These are phyloP conservation scores for Euphrasia confusa DNA, from an alignment of 257 asterid genomes.

Conservation along the genomic window DNA sequence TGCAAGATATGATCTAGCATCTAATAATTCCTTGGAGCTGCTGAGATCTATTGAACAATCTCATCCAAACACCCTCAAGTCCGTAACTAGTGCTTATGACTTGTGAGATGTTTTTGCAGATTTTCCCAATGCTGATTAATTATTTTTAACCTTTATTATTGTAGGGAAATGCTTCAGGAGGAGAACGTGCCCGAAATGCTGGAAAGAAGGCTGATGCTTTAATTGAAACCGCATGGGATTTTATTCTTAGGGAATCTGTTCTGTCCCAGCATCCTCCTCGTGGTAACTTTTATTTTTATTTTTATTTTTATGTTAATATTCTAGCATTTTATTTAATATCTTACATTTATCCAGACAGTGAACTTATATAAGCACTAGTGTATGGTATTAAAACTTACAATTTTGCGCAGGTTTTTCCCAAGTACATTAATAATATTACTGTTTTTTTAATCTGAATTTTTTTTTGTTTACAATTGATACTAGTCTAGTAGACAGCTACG, in stretches of 20 bases:
- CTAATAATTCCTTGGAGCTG: background rate
- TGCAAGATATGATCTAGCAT: background rate
- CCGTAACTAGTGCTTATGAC: background rate
- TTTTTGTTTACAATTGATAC: background rate
- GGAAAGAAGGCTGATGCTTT: constrained; percentile 65
- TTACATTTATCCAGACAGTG: background rate
- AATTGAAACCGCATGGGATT: constrained; percentile 61
- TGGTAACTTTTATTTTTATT: constrained; percentile 36
- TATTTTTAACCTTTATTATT: constrained; percentile 20
- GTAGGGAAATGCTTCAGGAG: constrained; percentile 97
- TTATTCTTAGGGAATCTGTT: constrained; percentile 57
- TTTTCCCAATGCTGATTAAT: background rate
- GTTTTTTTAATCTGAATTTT: background rate
- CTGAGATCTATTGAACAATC: background rate
- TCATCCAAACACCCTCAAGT: background rate
- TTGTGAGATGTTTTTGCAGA: constrained; percentile 17
- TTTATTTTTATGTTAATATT: constrained; percentile 8
- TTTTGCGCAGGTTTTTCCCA: background rate
- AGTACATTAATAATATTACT: background rate
- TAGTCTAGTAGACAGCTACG: too few species aligned
- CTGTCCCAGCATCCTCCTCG: constrained; percentile 66
- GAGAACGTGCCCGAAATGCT: constrained; percentile 73
- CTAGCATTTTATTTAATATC: background rate
- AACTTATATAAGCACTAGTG: background rate
- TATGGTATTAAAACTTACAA: background rate